These are phyloP conservation scores for Chrysoporthe deuterocubensis DNA, from an alignment of 2,329 filamentous ascomycete species.

Conservation along the genomic window DNA sequence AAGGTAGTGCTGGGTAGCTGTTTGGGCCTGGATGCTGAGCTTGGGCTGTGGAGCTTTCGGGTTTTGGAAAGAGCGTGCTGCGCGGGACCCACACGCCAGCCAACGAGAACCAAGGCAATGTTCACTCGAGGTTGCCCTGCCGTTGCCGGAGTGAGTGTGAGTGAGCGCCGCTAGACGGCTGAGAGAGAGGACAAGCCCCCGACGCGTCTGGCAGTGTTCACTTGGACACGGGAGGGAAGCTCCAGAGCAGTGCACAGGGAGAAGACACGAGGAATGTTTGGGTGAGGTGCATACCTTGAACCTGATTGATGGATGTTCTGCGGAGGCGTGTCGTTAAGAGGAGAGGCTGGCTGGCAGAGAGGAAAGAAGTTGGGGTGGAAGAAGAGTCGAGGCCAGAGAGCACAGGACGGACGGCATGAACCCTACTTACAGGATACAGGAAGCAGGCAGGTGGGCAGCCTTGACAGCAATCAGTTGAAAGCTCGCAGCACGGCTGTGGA, in stretches of 20 bases:
- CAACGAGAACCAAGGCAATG: neutral
- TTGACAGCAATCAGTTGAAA: constrained; percentile 7
- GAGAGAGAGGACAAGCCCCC: too few species aligned
- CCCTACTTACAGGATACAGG: neutral
- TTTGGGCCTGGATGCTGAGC: neutral
- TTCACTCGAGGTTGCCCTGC: constrained; percentile 6
- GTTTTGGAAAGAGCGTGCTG: constrained; percentile 10
- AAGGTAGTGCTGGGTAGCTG: neutral
- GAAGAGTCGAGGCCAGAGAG: neutral
- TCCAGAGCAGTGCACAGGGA: neutral
- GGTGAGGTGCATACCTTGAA: neutral
- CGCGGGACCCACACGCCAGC: constrained; percentile 2
- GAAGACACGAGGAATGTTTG: constrained; percentile 2
- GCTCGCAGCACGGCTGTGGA: constrained; percentile 5
- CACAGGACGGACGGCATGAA: neutral
- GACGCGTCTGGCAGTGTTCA: neutral
- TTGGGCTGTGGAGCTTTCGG: constrained; percentile 9
- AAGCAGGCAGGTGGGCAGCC: neutral
- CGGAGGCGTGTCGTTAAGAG: neutral
- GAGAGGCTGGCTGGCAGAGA: neutral
- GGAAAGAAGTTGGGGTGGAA: constrained; percentile 3
- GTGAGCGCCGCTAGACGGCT: neutral
- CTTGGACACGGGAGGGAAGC: neutral
- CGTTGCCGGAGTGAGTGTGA: neutral
- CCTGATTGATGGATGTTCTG: neutral